These are phyloP conservation scores for Salix caprea DNA, from an alignment of 345 rosid genomes.

Conservation along the genomic window DNA sequence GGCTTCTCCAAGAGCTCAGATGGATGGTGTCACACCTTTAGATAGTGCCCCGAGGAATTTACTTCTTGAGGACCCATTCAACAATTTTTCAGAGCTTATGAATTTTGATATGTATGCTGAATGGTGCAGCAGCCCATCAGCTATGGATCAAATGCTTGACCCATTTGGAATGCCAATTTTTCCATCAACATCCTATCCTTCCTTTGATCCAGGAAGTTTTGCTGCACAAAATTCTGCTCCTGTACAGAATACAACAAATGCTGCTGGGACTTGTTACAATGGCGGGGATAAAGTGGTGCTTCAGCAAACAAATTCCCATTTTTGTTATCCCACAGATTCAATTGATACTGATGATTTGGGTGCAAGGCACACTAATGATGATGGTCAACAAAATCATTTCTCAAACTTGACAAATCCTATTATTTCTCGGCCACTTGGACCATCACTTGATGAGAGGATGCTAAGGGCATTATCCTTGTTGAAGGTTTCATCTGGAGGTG, in stretches of 20 bases:
- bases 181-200: slow-evolving; percentile 37
- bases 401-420: slow-evolving; percentile 17
- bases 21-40: slow-evolving; percentile 27
- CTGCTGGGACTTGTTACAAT: slow-evolving; percentile 30
- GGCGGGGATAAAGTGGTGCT: slow-evolving; percentile 39
- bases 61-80: slow-evolving; percentile 42
- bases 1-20: slow-evolving; percentile 40
- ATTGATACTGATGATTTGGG: slow-evolving; percentile 25
- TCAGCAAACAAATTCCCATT: slow-evolving; percentile 29
- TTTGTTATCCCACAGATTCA: slow-evolving; percentile 25
- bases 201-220: slow-evolving; percentile 32
- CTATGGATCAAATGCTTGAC: slow-evolving; percentile 44
- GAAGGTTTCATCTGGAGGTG: slow-evolving; percentile 72
- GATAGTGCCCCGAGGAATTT: slow-evolving; percentile 32
- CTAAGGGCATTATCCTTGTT: slow-evolving; percentile 66
- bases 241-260: slow-evolving; percentile 24
- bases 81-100: slow-evolving; percentile 50
- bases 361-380: slow-evolving; percentile 23
- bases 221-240: slow-evolving; percentile 29
- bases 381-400: slow-evolving; percentile 18
- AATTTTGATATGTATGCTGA: slow-evolving; percentile 61
- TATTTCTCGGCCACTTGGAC: slow-evolving; percentile 39
- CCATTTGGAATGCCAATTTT: slow-evolving; percentile 38
- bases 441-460: slow-evolving; percentile 79
- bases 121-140: slow-evolving; percentile 54